Evolutionary conservation across 2,329 filamentous ascomycete species (phyloP).

Genomic region (Penicillium olsonii): DNA sequence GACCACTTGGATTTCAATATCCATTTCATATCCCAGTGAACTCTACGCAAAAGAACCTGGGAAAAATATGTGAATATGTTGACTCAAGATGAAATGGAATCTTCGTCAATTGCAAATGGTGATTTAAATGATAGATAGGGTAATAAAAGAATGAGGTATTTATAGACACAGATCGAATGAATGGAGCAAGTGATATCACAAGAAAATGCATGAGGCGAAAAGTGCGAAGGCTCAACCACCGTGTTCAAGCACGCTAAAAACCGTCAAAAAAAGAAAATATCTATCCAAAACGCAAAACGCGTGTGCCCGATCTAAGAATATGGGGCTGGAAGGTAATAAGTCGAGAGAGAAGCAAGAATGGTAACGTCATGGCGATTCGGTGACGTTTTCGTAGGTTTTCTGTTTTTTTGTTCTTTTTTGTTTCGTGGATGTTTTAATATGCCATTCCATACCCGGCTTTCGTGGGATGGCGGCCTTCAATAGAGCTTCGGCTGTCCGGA

Average conservation of each 20-base stretch:
- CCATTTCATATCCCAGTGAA: too few species aligned
- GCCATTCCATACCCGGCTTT: slow-evolving; percentile 38
- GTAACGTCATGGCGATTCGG: slow-evolving; percentile 1
- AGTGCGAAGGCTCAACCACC: slow-evolving; percentile 5
- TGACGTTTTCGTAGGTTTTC: slow-evolving; percentile 4
- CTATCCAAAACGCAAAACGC: not conserved
- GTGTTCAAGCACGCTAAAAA: slow-evolving; percentile 15
- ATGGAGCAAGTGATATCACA: slow-evolving; percentile 10
- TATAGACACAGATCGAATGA: slow-evolving; percentile 10
- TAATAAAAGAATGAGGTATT: slow-evolving; percentile 11
- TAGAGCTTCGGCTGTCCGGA: slow-evolving; percentile 29
- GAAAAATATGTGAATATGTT: too few species aligned
- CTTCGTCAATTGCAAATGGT: slow-evolving; percentile 5
- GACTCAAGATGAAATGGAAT: too few species aligned
- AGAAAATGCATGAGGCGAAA: slow-evolving; percentile 7
- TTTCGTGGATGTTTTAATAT: slow-evolving; percentile 23
- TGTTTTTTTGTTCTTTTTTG: not conserved
- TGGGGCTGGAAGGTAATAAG: not conserved
- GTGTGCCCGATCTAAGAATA: slow-evolving; percentile 6
- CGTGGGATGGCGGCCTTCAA: slow-evolving; percentile 33
- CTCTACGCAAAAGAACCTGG: too few species aligned
- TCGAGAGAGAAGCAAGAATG: slow-evolving; percentile 1
- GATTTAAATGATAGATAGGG: slow-evolving; percentile 7
- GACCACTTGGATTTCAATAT: too few species aligned
- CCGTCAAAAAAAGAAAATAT: slow-evolving; percentile 9